Percentiles rank a stretch among this genome's conserved stretches.
Conservation (phyloP, 1,284 basidiomycete genomes). For the Naganishia liquefaciens region DNA sequence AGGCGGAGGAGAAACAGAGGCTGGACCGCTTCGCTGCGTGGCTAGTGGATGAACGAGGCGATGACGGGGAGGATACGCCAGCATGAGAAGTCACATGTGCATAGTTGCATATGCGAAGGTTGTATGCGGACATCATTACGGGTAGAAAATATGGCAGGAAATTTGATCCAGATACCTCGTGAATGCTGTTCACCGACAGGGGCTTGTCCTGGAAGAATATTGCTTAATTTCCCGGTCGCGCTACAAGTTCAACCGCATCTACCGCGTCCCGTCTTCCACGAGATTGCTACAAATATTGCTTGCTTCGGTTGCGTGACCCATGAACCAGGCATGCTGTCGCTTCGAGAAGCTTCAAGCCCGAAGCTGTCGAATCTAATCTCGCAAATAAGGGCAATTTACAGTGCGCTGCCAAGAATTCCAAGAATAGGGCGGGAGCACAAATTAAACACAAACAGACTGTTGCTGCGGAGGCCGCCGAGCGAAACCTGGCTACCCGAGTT, state of each 20-base stretch:
- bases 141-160: not conserved
- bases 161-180: no score
- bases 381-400: no score
- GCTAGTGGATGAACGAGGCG: constrained; percentile 59
- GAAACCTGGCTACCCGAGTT: not conserved
- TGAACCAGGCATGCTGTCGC: no score
- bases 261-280: no score
- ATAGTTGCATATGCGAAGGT: not conserved
- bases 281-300: no score
- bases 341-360: no score
- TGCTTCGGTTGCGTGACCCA: no score
- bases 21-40: constrained; percentile 84
- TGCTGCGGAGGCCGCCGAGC: constrained; percentile 3
- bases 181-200: no score
- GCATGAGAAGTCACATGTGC: constrained; percentile 9
- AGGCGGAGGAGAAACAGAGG: constrained; percentile 71
- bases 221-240: no score
- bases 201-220: no score
- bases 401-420: constrained; percentile 16
- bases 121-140: not conserved
- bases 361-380: no score
- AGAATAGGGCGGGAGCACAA: constrained; percentile 1
- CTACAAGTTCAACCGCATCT: no score
- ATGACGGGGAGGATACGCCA: constrained; percentile 33
- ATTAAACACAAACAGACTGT: constrained; percentile 14